phyloP scores from a whole-genome alignment of 176 grass and related monocot genomes.

The Poa pratensis region DNA sequence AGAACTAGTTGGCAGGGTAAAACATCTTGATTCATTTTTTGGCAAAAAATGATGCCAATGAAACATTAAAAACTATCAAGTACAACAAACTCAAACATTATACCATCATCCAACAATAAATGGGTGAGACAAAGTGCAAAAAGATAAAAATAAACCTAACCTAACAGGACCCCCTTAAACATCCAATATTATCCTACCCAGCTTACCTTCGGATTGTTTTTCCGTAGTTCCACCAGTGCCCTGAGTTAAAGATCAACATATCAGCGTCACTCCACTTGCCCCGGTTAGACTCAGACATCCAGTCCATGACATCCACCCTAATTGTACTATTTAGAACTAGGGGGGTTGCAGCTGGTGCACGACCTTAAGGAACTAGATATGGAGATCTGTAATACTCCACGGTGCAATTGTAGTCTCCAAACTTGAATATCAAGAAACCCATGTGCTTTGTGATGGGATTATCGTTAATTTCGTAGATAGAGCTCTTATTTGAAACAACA shows the following conservation, averaged over 20 bases:
- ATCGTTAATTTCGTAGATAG: constrained; percentile 82
- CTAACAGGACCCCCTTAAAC: too few relatives aligned
- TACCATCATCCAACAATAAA: too few relatives aligned
- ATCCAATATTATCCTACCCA: not conserved
- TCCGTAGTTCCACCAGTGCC: constrained; percentile 93
- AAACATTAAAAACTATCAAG: not conserved
- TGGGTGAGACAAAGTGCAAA: too few relatives aligned
- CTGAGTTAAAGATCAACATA: constrained; percentile 81
- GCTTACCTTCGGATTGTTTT: constrained; percentile 82
- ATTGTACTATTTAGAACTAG: constrained; percentile 61
- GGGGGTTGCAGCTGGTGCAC: constrained; percentile 47
- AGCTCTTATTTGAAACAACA: constrained; percentile 57
- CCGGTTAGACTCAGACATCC: constrained; percentile 56
- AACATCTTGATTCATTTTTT: not conserved
- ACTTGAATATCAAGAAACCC: constrained; percentile 87
- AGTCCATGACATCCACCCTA: constrained; percentile 76
- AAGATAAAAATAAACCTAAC: too few relatives aligned
- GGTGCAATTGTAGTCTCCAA: constrained; percentile 83
- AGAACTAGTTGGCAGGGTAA: not conserved
- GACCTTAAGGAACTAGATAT: constrained; percentile 73
- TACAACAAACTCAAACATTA: not conserved
- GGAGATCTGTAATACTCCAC: constrained; percentile 95
- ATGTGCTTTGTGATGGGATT: constrained; percentile 91
- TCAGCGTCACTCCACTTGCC: constrained; percentile 78
- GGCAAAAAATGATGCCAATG: not conserved